These are phyloP conservation scores for Knoxdaviesia capensis DNA, from an alignment of 2,329 filamentous ascomycete genomes.

Conservation along the genomic window DNA sequence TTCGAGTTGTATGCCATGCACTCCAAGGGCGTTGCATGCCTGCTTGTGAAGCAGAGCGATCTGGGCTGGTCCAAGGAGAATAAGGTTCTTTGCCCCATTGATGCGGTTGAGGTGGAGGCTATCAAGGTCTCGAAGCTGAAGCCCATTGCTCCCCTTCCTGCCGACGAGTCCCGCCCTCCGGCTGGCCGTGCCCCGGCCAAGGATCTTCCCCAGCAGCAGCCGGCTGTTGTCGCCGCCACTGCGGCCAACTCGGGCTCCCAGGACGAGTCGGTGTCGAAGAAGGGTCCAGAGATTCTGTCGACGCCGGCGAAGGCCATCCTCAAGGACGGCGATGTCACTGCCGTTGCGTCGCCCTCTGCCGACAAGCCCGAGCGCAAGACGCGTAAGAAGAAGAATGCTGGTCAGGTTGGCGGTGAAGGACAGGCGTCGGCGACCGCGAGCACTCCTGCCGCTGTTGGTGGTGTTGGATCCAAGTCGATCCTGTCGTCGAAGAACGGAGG, in stretches of 20 bases:
- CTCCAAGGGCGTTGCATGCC: slow-evolving; percentile 83
- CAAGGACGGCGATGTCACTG: slow-evolving; percentile 2
- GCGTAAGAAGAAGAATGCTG: slow-evolving; percentile 44
- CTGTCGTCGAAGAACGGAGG: slow-evolving; percentile 10
- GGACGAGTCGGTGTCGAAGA: slow-evolving; percentile 7
- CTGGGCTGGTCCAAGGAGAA: slow-evolving; percentile 83
- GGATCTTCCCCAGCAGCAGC: slow-evolving; percentile 14
- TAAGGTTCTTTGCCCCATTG: slow-evolving; percentile 61
- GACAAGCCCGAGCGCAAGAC: slow-evolving; percentile 43
- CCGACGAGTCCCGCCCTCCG: slow-evolving; percentile 19
- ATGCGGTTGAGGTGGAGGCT: slow-evolving; percentile 53
- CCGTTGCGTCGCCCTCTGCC: slow-evolving; percentile 8
- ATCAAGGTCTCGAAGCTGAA: slow-evolving; percentile 58
- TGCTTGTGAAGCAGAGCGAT: slow-evolving; percentile 72
- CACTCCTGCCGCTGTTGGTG: too few relatives aligned
- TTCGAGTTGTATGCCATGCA: slow-evolving; percentile 98
- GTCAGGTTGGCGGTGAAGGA: slow-evolving; percentile 19
- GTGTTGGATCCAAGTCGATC: not conserved
- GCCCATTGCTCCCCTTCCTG: slow-evolving; percentile 23
- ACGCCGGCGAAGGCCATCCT: slow-evolving; percentile 16
- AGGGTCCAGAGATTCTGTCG: slow-evolving; percentile 24
- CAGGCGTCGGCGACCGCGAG: too few relatives aligned
- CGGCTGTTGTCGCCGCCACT: too few relatives aligned
- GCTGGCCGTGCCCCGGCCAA: slow-evolving; percentile 15
- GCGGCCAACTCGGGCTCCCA: too few relatives aligned